Evolutionary conservation across 805 yeast genomes (phyloP), one percentile per base, ranked within the genome.

Genomic region (Zygotorulaspora danielsina): DNA sequence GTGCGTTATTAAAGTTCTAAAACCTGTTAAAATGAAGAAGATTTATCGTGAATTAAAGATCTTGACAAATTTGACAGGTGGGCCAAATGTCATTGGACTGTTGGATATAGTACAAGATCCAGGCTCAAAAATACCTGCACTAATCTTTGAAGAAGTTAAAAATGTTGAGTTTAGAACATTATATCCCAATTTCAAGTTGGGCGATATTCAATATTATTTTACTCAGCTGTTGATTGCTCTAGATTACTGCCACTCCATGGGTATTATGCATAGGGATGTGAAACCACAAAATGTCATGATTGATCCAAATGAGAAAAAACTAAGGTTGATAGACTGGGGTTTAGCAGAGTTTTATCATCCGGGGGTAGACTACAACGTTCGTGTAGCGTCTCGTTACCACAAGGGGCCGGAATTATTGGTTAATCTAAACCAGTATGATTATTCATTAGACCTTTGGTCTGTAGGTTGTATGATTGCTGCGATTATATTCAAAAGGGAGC

Each of bases 241-340:
- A 48, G 94, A 89, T 66, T 88, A 75, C 63, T 81, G 86, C 39
- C 97, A 89, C 66, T 83, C 94, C 5, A 84, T 84, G 81, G 97
- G 97, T 25, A 86, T 89, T 49, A 87, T 87, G 82, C 96, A 87
- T 64, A 72, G 96, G 59, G 96, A 87, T 64, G 96, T 87, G 36
- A 87, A 87, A 60, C 96, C 96, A 8, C 96, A 87, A 62, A 87
- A 87, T 57, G 86, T 87, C 31, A 87, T 87, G 95, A 87, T 87
- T 51, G 95, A 88, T 64, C 95, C 87, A 45, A 66, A 70, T 32
- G 57, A 64, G 37, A 74, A 72, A 49, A 66, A 69, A 28, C 66
- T 88, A 55, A 74, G 90, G 52, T 73, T 88, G 40, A 88, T 88
- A 48, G 96, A 88, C 66, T 88, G 96, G 96, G 96, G 96, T 11